phyloP scores from a whole-genome alignment of 768 basidiomycete genomes.

The Leccinum aurantiacum region DNA sequence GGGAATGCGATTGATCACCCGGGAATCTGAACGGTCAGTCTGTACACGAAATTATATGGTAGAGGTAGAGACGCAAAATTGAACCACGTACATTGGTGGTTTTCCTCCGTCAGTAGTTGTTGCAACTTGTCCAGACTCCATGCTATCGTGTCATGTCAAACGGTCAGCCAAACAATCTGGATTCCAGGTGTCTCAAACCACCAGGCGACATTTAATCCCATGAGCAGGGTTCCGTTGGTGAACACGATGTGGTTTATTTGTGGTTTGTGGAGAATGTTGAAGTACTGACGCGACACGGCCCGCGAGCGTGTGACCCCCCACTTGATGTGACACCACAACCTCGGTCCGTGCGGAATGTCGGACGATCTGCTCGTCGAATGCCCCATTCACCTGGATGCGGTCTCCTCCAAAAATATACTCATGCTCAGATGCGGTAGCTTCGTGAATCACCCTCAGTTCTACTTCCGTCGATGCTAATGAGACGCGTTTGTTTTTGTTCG shows the following conservation, averaged over 20 bases:
- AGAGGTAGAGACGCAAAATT: background rate
- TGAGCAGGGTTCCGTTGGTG: background rate
- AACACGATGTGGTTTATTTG: background rate
- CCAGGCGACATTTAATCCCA: background rate
- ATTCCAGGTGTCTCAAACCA: background rate
- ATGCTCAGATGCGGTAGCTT: conserved; percentile 33
- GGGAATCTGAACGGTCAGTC: background rate
- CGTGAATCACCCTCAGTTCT: conserved; percentile 3
- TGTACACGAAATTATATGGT: background rate
- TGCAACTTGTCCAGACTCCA: background rate
- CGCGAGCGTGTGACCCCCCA: background rate
- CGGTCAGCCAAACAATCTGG: background rate
- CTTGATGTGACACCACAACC: background rate
- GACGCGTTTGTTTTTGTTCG: conserved; percentile 11
- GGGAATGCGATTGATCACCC: background rate
- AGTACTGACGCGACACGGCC: background rate
- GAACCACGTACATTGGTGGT: background rate
- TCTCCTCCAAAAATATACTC: conserved; percentile 28
- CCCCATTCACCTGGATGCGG: conserved; percentile 33
- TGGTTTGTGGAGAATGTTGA: background rate
- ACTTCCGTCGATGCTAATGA: conserved; percentile 12
- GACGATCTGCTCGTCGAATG: conserved; percentile 30
- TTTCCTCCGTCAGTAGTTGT: background rate
- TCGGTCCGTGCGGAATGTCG: conserved; percentile 7
- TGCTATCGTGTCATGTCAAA: background rate